Base-by-base conservation (phyloP, 306 rosid genomes). In the Parietaria judaica region DNA sequence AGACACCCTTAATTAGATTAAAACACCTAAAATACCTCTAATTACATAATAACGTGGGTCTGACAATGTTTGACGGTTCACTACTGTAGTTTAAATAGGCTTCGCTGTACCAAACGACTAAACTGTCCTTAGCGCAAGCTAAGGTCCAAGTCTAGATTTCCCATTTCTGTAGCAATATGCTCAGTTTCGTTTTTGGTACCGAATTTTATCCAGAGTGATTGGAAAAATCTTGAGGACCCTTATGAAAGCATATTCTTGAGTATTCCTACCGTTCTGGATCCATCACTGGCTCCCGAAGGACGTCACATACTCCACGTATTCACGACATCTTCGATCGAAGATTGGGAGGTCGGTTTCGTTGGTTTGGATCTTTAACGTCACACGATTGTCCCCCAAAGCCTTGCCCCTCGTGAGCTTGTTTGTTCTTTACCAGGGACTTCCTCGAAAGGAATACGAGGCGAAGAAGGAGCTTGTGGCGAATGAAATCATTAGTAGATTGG, bases 181-280 rank as follows among this genome's bases (percentile, higher is more conserved):
- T 23, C 31, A 23, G 31, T 8, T 41, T 8, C 45, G 11, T 41
- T 67, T 52, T 56, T 51, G 39, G 14, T 58, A 63, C 69, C 37
- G 49, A 35, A 54, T 68, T 16, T 35, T 43, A 36, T 67, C 59
- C 72, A 92, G 96, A 73, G 60, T 69, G 80, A 80, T 69, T 92
- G 96, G 96, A 67, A 56, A 54, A 76, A 64, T 56, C 79, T 92
- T 71, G 95, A 88, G 77, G 86, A 82, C 73, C 87, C 99, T 23
- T 88, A 88, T 63, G 90, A 94, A 66, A 86, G 99, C 72, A 88
- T 92, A 74, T 92, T 92, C 75, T 68, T 88, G 73, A 92, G 99
- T 79, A 88, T 88, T 71, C 96, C 99, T n/a, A 92, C 99, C 59
- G 70, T 86, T 56, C 96, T 92, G 52, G 99, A 92, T 77, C 36